Conservation (phyloP, 495 filamentous ascomycete species). For the Clavariopsis aquatica region DNA sequence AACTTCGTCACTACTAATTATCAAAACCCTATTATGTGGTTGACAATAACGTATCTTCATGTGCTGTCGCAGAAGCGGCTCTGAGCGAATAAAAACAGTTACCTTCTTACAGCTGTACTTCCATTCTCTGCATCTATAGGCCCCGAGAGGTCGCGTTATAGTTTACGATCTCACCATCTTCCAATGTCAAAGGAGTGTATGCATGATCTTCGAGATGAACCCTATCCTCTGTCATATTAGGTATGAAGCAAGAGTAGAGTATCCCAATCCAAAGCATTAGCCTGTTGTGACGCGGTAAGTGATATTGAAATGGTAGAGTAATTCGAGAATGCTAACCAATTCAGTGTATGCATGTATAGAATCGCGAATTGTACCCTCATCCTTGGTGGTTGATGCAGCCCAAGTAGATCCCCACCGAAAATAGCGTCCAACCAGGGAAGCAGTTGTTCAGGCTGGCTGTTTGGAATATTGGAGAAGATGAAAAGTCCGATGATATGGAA, state of each 20-base stretch:
- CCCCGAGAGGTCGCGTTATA: not conserved
- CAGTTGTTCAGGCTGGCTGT: not conserved
- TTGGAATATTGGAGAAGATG: not conserved
- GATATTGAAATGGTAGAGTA: not conserved
- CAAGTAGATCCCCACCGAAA: not conserved
- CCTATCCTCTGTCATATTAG: not conserved
- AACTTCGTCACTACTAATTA: no score
- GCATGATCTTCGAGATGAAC: not conserved
- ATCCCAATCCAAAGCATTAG: not conserved
- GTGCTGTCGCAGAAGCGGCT: no score
- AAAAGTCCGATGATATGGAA: not conserved
- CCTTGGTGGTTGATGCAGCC: not conserved
- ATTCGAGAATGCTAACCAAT: slow-evolving; percentile 1
- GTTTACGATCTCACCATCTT: not conserved
- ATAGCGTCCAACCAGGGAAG: not conserved
- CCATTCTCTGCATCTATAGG: not conserved
- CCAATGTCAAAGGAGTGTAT: not conserved
- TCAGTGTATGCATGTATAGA: not conserved
- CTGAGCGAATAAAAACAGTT: no score
- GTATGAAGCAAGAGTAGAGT: not conserved
- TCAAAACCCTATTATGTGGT: no score
- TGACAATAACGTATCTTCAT: no score
- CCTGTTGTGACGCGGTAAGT: not conserved
- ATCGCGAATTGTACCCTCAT: not conserved
- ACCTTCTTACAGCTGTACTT: not conserved